Evolutionary conservation across 2,329 filamentous ascomycete species (phyloP).

Genomic region (Cladosporium halotolerans): DNA sequence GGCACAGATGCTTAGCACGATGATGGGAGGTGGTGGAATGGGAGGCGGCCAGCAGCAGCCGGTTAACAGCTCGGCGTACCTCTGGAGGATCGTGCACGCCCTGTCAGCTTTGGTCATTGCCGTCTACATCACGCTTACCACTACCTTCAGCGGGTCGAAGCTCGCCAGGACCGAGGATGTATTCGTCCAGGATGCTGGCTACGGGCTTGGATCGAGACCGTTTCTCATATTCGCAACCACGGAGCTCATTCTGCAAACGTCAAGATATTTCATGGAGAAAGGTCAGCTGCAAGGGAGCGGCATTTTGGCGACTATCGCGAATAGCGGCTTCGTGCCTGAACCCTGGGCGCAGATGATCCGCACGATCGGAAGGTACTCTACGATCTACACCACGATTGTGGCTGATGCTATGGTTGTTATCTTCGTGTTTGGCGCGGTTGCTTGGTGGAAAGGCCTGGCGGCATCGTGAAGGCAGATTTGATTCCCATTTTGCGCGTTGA

Average conservation of each 20-base stretch:
- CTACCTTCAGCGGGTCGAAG: conserved; percentile 63
- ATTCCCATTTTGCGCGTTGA: background rate
- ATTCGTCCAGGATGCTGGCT: conserved; percentile 30
- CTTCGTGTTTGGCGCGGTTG: conserved; percentile 62
- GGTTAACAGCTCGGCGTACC: conserved; percentile 39
- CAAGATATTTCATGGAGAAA: conserved; percentile 64
- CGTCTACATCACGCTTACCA: conserved; percentile 62
- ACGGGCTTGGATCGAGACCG: conserved; percentile 48
- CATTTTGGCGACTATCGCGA: conserved; percentile 56
- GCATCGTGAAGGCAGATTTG: background rate
- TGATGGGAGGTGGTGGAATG: conserved; percentile 33
- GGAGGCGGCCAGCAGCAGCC: conserved; percentile 30
- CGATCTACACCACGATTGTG: conserved; percentile 66
- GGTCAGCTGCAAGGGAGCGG: conserved; percentile 52
- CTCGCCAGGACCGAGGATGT: conserved; percentile 43
- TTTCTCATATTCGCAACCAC: conserved; percentile 78
- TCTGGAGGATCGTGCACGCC: conserved; percentile 71
- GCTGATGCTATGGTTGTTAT: conserved; percentile 69
- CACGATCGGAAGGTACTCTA: conserved; percentile 57
- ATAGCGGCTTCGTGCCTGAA: conserved; percentile 56
- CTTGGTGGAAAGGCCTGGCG: conserved; percentile 38
- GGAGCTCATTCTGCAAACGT: conserved; percentile 66
- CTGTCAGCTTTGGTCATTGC: conserved; percentile 64
- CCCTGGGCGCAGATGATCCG: conserved; percentile 57
- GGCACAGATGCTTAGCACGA: conserved; percentile 39